Base-by-base conservation (phyloP, 208 protist genomes). In the Acanthamoeba castellanii region DNA sequence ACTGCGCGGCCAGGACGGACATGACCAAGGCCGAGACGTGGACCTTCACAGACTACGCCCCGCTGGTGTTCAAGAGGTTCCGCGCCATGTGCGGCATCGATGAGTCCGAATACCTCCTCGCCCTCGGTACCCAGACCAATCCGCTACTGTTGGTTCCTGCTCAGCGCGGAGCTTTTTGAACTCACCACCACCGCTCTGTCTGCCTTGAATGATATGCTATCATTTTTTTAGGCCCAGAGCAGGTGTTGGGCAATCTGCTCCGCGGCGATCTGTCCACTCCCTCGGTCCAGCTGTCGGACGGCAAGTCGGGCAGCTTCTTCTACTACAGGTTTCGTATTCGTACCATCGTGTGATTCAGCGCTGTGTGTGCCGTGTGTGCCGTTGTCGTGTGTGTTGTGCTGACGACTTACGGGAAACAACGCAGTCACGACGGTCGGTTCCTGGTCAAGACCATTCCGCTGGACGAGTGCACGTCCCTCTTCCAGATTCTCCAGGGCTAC, bases 181-280 rank as follows among this genome's bases (percentile, higher is more conserved):
- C 37, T 42, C 37, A 42, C 37, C 37, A 3, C 2, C 37, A 42
- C 37, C 3, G 37, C 37, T 3, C 37, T 42, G 1, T 3, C 37
- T 42, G 37, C 37, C 37, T 42, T 42, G 37, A 1, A 42, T 42
- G n/a, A n/a, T n/a, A n/a, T 42, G 37, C 37, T 42, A 42, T 42
- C 37, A 42, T 42, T 42, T 42, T 42, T 42, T 1, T 42, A 42
- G 37, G 37, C n/a, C 92, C 81, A n/a, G 92, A 95, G 78, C 68
- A 74, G 11, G 42, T 95, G 22, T 50, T 95, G 74, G 92, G 92
- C 16, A 95, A 95, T 64, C 25, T 95, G 11, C 55, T 95, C 87
- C 50, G 34, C 13, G 92, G 92, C 32, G 52, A 90, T 9, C 74
- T 95, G 7, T 95, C 50, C 55, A 70, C 92, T 92, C 92, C 52